Evolutionary conservation across 2,329 filamentous ascomycete genomes (phyloP), one percentile per base, ranked within the genome.

Genomic region (Clonostachys rhizophaga): DNA sequence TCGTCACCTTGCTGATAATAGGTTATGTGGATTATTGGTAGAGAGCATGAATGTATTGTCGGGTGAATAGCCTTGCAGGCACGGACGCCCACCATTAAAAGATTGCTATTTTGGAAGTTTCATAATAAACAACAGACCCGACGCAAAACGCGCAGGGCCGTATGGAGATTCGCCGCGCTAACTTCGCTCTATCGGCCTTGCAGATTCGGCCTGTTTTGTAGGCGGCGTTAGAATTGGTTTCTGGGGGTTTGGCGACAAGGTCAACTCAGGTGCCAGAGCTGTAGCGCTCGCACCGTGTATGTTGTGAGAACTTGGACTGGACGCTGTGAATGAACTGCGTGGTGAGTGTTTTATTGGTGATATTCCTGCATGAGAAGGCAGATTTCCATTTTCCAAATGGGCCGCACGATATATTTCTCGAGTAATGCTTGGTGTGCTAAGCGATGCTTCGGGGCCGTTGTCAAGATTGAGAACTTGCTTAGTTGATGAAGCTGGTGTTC

Each of bases 181-280:
- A 30, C 24, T 30, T 30, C 24, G 24, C 24, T 30, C 24, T 30
- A 30, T 30, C 6, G 44, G 44, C 14, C 44, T 30, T 17, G 14
- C n/a, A 11, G 45, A 41, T 35, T 45, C 42, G 20, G 63, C 53
- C 39, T 46, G 71, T 68, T 66, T 87, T 83, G 53, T 80, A 70
- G 3, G 83, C 20, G 83, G 81, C 14, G 78, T 81, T 44, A 83
- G 59, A 48, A 82, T 81, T 52, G 78, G 75, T 48, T 76, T 70
- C 13, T 72, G 73, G 3, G 77, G 74, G 40, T 75, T 79, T 1
- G 83, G 83, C 10, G 79, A 76, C 43, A 87, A 59, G 2, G 77
- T 69, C 39, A 79, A 72, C 3, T 75, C 62, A 0, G 82, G 82
- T 6, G 82, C 36, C 36, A 39, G 36, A n/a, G 36, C 36, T 54